Evolutionary conservation across 2,329 filamentous ascomycete species (phyloP), one percentile per base, ranked within the genome.

Genomic region (Coccinonectria pachysandricola): DNA sequence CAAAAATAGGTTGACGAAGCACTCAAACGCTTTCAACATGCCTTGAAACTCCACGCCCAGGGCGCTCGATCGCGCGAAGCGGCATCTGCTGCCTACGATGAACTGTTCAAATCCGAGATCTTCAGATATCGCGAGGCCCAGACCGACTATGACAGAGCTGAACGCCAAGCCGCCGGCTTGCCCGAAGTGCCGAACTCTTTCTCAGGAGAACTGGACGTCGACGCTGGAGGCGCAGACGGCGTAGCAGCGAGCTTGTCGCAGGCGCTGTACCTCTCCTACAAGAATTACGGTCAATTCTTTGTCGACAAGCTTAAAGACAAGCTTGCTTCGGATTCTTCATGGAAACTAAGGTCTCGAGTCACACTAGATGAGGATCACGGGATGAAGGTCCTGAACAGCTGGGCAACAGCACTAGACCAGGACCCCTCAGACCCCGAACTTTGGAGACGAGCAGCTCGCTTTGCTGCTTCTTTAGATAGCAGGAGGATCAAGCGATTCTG

Each of bases 251-350:
- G 79, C 24, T 62, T 96, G 7, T 79, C 84, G 0, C 87, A 95
- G 48, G 86, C 92, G 8, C 67, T 96, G 12, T 95, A 94, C 46
- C 69, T 98, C 6, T 82, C 88, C 2, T 85, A 92, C 63, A 98
- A 96, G 55, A 98, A 96, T 44, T 78, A 88, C 56, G 91, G 86
- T 21, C 84, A 96, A 48, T 95, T 93, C 48, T 64, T 79, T 31
- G 64, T 98, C n/a, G 88, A 98, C 28, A 55, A 50, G 27, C 40
- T 56, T 4, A 57, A 52, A 29, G 56, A 59, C 12, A 30, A 37
- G 17, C 31, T 25, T 5, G 30, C 29, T n/a, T 50, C 62, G 59
- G 31, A 71, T 79, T 40, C 75, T 65, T 42, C 59, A 71, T 52
- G 65, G 50, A 44, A 42, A 15, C 28, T 35, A 2, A 44, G 46